Conservation (phyloP, 2,329 filamentous ascomycete genomes). For the Colletotrichum filicis region DNA sequence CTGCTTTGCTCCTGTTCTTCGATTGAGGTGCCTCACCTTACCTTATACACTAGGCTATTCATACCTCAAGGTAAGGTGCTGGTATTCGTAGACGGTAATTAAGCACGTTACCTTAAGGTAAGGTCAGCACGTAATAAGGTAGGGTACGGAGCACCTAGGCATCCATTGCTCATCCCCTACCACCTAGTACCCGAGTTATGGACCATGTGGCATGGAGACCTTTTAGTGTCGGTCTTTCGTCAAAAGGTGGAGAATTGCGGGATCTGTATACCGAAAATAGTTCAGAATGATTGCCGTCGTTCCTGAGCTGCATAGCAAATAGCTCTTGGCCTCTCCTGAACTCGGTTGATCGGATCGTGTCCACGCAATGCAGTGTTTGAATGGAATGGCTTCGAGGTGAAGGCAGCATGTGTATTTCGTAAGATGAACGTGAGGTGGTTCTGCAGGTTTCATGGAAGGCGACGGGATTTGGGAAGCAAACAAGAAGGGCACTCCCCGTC, state of each 20-base stretch:
- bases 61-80: too few relatives aligned
- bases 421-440: not conserved
- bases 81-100: not conserved
- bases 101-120: not conserved
- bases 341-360: constrained; percentile 8
- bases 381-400: not conserved
- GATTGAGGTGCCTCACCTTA: not conserved
- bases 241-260: not conserved
- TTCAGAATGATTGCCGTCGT: not conserved
- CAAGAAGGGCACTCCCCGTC: not conserved
- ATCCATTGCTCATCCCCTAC: not conserved
- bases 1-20: not conserved
- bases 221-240: not conserved
- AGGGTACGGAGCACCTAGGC: not conserved
- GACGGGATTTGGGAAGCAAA: not conserved
- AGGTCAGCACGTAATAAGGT: not conserved
- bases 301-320: constrained; percentile 13
- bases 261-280: constrained; percentile 4
- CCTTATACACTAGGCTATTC: too few relatives aligned
- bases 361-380: constrained; percentile 18
- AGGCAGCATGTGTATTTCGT: not conserved
- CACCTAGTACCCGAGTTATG: not conserved
- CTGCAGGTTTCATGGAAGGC: not conserved
- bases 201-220: not conserved
- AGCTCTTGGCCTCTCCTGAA: not conserved